Base-by-base conservation (phyloP, 257 asterid species). In the Lithospermum erythrorhizon region DNA sequence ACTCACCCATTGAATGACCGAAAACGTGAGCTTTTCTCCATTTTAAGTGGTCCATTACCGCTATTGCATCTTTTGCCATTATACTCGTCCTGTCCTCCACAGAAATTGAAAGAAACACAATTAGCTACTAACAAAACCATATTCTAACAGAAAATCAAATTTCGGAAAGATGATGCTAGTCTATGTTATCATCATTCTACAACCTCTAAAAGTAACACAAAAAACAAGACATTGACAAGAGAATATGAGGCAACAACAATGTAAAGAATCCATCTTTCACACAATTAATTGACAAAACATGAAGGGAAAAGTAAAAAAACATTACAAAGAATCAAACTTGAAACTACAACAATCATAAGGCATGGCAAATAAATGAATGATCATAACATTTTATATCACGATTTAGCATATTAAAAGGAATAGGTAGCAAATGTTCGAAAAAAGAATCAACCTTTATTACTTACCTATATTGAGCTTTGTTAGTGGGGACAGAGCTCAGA, bases 1-100 rank as follows among this genome's bases (percentile, higher is more conserved):
- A 62, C 95, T 76, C 76, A 93, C 99, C 99, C 99, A 93, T 93
- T 6, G 99, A 93, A 79, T 93, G 99, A 22, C 99, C 97, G 73
- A 93, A 84, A 11, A 93, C 79, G 67, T 93, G 97, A 15, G 94
- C 99, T 67, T 79, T 89, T 74, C 70, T 37, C 99, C 97, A 93
- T 41, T 94, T 95, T 81, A 93, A 74, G 65, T 89, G 95, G 84
- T 93, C 94, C 97, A 89, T 86, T 27, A 93, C 19, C 76, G 96
- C 95, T 68, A 93, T 66, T 57, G 96, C 96, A 76, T 93, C 99
- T 72, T 79, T 85, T 20, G 99, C 99, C 99, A 93, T 89, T 11
- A 73, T 77, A 49, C 54, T 78, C 24, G 97, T 93, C 65, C 99
- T 93, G 94, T 11, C 37, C 61, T 45, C 57, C 48, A 8, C 15